Conservation (phyloP, 2,329 filamentous ascomycete genomes). For the Fusarium tjaetaba region DNA sequence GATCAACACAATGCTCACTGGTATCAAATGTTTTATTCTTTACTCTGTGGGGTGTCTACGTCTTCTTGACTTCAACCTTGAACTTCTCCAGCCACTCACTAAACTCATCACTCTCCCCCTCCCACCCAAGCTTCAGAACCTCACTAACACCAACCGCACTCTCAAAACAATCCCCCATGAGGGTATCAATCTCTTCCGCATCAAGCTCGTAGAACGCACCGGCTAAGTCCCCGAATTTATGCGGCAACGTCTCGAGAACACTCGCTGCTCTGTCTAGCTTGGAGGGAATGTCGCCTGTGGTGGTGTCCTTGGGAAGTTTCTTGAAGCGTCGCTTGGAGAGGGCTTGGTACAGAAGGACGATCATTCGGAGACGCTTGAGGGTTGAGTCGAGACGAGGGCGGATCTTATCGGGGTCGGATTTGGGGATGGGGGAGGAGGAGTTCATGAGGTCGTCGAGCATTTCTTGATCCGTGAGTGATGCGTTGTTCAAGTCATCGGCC, state of each 20-base stretch:
- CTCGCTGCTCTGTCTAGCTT: conserved; percentile 66
- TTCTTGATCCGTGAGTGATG: conserved; percentile 58
- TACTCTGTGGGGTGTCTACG: neutral
- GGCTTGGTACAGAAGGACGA: conserved; percentile 74
- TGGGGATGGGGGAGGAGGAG: conserved; percentile 68
- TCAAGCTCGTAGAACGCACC: conserved; percentile 77
- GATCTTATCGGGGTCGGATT: conserved; percentile 70
- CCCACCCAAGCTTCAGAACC: conserved; percentile 69
- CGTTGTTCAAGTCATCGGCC: conserved; percentile 45
- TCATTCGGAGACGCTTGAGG: conserved; percentile 72
- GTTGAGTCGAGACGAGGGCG: conserved; percentile 72
- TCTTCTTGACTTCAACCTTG: conserved; percentile 61
- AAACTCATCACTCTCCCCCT: conserved; percentile 77
- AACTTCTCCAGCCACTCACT: conserved; percentile 76
- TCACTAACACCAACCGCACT: conserved; percentile 67
- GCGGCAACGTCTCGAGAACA: conserved; percentile 68
- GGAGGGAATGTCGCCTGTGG: conserved; percentile 47
- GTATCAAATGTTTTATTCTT: conserved; percentile 31
- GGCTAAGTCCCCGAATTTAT: conserved; percentile 76
- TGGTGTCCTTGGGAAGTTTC: conserved; percentile 56
- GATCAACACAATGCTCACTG: conserved; percentile 16
- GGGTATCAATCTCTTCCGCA: conserved; percentile 64
- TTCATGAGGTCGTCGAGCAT: conserved; percentile 76
- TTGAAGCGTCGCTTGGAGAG: conserved; percentile 76
- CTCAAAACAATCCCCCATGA: conserved; percentile 68